Conservation (phyloP, 176 grass and related monocot genomes). For the Eleusine coracana region DNA sequence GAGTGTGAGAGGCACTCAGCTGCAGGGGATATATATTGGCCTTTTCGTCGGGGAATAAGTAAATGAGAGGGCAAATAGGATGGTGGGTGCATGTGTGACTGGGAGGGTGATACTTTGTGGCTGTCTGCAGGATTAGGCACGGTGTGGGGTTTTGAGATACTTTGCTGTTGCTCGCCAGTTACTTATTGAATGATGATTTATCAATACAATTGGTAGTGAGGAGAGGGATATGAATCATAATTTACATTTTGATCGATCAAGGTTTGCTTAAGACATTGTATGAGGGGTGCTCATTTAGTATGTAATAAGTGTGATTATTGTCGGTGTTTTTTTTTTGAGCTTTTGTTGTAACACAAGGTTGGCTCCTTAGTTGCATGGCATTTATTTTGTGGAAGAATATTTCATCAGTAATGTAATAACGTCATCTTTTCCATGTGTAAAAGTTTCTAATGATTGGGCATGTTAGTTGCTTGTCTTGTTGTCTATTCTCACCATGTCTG, state of each 20-base stretch:
- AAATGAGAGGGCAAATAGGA: conserved; percentile 18
- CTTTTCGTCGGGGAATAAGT: not conserved
- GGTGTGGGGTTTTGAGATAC: not conserved
- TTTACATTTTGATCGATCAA: too few relatives aligned
- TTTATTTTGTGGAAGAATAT: not conserved
- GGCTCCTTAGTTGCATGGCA: too few relatives aligned
- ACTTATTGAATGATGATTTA: not conserved
- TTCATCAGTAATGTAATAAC: too few relatives aligned
- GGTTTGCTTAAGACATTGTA: too few relatives aligned
- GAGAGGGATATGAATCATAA: not conserved
- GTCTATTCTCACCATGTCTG: too few relatives aligned
- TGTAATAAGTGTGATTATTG: too few relatives aligned
- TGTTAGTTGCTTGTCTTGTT: not conserved
- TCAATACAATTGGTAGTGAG: not conserved
- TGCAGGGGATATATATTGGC: conserved; percentile 17
- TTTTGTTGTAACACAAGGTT: not conserved
- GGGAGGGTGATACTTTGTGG: not conserved
- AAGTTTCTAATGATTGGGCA: not conserved
- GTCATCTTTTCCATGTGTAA: too few relatives aligned
- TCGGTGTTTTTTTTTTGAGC: too few relatives aligned
- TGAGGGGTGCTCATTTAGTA: too few relatives aligned
- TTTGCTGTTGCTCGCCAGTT: not conserved
- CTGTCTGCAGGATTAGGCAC: not conserved
- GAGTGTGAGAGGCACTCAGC: not conserved
- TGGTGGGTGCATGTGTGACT: conserved; percentile 25